Conservation (phyloP, 23 red algal species). For the Gracilaria domingensis region DNA sequence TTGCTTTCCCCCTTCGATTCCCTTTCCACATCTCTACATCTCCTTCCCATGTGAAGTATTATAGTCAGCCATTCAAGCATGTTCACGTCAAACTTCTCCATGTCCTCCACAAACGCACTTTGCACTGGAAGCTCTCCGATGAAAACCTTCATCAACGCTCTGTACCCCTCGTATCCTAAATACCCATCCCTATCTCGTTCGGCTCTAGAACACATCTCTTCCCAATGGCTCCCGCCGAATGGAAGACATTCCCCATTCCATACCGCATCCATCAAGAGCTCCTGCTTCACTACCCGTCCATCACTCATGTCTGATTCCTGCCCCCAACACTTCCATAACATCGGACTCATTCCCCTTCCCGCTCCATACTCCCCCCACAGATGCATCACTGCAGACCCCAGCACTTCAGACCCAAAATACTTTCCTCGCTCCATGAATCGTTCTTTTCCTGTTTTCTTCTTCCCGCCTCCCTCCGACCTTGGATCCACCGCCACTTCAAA, state of each 20-base stretch:
- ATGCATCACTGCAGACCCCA: neutral
- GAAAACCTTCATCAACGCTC: neutral
- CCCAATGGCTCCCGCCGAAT: neutral
- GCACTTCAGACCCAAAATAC: neutral
- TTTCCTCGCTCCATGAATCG: neutral
- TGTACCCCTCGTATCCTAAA: neutral
- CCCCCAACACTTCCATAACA: neutral
- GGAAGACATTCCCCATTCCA: neutral
- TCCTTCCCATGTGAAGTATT: neutral
- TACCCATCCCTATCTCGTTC: neutral
- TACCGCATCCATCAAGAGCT: neutral
- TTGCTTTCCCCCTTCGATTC: neutral
- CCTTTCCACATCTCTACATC: neutral
- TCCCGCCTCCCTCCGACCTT: neutral
- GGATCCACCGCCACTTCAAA: neutral
- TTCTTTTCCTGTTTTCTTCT: neutral
- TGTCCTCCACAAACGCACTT: neutral
- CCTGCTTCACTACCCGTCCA: neutral
- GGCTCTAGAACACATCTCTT: neutral
- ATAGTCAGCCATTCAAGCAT: slow-evolving; percentile 14
- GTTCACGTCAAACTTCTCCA: slow-evolving; percentile 10
- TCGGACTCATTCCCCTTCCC: neutral
- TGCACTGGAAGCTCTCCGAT: neutral
- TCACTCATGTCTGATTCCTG: neutral
- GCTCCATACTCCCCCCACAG: neutral